phyloP scores from a whole-genome alignment of 352 stramenopile species.

The Nannochloropsis limnetica region DNA sequence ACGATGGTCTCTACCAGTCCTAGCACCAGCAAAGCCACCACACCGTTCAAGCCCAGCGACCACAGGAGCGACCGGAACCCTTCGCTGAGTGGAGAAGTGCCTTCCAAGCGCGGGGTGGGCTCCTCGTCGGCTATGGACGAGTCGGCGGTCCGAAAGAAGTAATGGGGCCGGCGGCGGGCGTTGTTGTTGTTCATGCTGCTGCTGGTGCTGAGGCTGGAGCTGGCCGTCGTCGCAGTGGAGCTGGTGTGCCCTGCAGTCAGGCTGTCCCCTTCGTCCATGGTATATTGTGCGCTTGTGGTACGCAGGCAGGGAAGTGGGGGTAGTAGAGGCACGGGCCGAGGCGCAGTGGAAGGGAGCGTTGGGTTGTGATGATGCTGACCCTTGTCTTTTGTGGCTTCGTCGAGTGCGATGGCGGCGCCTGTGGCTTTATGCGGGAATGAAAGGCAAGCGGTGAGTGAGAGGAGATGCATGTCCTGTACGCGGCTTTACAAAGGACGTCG shows the following conservation, averaged over 20 bases:
- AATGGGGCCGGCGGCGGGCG: not conserved
- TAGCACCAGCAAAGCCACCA: not conserved
- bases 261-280: not conserved
- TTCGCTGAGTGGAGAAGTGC: not conserved
- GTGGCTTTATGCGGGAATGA: not conserved
- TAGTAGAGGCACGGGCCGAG: not conserved
- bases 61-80: not conserved
- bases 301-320: not conserved
- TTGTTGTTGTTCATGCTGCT: not conserved
- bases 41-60: not conserved
- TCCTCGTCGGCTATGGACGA: not conserved
- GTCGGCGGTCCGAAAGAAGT: conserved; percentile 26
- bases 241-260: not conserved
- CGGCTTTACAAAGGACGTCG: not conserved
- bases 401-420: not conserved
- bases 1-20: not conserved
- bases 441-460: no score
- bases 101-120: not conserved
- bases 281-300: not conserved
- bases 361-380: no score
- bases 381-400: no score
- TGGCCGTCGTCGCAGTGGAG: not conserved
- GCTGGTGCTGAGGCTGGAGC: not conserved
- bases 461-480: not conserved
- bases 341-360: not conserved